Base-by-base conservation (phyloP, 2,329 filamentous ascomycete genomes). In the Scytalidium lignicola region DNA sequence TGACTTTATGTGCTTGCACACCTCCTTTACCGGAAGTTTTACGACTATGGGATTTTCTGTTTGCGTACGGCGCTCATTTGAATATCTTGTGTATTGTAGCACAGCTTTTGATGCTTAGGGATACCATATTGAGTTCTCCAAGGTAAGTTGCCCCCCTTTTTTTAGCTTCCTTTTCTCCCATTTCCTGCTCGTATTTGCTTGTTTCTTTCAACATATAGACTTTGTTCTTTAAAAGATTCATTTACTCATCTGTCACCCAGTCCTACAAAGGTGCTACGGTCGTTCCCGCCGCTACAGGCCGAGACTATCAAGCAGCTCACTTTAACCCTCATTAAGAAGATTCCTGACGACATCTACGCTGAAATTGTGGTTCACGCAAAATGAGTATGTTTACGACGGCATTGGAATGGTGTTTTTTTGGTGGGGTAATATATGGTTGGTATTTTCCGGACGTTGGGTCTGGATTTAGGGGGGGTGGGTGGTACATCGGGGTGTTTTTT, bases 21-120 rank as follows among this genome's bases (percentile, higher is more conserved):
- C 93, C 93, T 15, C 93, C 93, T 2, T 70, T 99, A 48, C 92
- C 92, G 0, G 92, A 99, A 69, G 93, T 99, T 0, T 70, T 99
- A 48, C 82, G 88, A 54, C 77, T 99, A 2, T 99, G 93, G 93
- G 93, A 99, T 66, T 99, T 99, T 60, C 70, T 99, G 19, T 95
- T 99, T 63, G 92, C 93, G 0, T 99, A 96, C 59, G 93, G 93
- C 0, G 85, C 90, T 29, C 93, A 99, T 67, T 69, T 99, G 53
- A 99, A 99, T 63, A 89, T 99, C 49, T 71, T 99, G 19, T 97
- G 93, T 66, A 96, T 99, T 55, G 93, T 97, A 15, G 92, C 92
- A 13, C 93, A 99, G 70, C 74, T 99, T 46, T 85, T 96, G 44
- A 80, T 95, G 61, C 89, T 96, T 70, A 78, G 91, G 51, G 86